Percentiles rank a stretch among this genome's conserved stretches.
Conservation (phyloP, 2,329 filamentous ascomycete species). For the Cadophora luteo-olivacea region DNA sequence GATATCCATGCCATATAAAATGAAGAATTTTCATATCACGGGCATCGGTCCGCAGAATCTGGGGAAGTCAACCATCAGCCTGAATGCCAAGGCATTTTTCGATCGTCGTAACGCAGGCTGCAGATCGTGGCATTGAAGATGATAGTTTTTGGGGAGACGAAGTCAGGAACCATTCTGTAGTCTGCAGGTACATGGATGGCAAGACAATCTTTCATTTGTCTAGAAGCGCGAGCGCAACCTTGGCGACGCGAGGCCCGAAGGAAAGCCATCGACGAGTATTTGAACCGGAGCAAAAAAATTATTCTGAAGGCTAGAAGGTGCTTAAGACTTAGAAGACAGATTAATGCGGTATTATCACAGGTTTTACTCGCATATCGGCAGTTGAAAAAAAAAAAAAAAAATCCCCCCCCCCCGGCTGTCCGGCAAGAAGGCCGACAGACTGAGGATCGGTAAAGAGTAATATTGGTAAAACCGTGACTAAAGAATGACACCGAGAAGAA, state of each 20-base stretch:
- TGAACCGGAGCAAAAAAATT: background rate
- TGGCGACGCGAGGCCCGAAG: background rate
- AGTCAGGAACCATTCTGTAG: background rate
- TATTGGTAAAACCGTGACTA: no score
- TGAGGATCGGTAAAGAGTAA: no score
- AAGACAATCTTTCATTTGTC: background rate
- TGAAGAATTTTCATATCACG: background rate
- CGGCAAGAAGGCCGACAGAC: no score
- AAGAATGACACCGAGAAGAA: no score
- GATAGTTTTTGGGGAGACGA: background rate
- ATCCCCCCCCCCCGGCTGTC: no score
- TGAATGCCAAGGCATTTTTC: conserved; percentile 25
- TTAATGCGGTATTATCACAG: background rate
- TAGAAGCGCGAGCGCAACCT: background rate
- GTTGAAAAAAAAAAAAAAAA: background rate
- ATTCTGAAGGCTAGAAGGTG: background rate
- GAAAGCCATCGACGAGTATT: background rate
- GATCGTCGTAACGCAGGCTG: conserved; percentile 14
- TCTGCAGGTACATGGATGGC: conserved; percentile 5
- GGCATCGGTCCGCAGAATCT: conserved; percentile 13
- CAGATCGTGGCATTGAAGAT: conserved; percentile 20
- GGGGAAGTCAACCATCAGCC: conserved; percentile 26
- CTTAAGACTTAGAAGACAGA: background rate
- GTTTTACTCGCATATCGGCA: background rate
- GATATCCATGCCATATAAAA: background rate